Evolutionary conservation across 441 rosid genomes (phyloP).

Genomic region (Gossypium schwendimanii): DNA sequence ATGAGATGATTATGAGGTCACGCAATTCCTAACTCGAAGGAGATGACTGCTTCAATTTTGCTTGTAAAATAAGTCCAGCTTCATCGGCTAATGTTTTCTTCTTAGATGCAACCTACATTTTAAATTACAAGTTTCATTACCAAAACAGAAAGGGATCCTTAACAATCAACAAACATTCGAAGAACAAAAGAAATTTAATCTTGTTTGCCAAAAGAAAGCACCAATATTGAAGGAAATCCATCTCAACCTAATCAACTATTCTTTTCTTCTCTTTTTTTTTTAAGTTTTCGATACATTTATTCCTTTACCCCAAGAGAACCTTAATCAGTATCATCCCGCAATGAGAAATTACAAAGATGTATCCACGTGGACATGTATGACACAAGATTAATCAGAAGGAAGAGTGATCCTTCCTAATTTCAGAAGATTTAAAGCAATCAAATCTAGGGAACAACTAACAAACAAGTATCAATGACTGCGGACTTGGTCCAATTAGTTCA

Average conservation of each 20-base stretch:
- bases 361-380: not conserved
- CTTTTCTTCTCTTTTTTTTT: not conserved
- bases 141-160: not conserved
- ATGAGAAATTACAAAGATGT: not conserved
- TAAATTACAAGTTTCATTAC: conserved; percentile 2
- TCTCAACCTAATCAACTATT: not conserved
- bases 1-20: not conserved
- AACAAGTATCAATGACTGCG: not conserved
- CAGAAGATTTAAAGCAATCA: not conserved
- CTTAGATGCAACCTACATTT: conserved; percentile 68
- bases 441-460: not conserved
- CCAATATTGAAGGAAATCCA: not conserved
- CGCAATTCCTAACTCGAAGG: conserved; percentile 32
- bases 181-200: not conserved
- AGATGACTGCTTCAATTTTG: conserved; percentile 60
- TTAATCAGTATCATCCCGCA: not conserved
- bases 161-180: not conserved
- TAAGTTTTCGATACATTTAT: not conserved
- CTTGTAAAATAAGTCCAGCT: conserved; percentile 64
- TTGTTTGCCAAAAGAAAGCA: not conserved
- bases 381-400: not conserved
- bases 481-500: not conserved
- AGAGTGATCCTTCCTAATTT: not conserved
- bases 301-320: not conserved
- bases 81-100: conserved; percentile 85